Evolutionary conservation across 345 rosid genomes (phyloP).

Genomic region (Camelina hispida): DNA sequence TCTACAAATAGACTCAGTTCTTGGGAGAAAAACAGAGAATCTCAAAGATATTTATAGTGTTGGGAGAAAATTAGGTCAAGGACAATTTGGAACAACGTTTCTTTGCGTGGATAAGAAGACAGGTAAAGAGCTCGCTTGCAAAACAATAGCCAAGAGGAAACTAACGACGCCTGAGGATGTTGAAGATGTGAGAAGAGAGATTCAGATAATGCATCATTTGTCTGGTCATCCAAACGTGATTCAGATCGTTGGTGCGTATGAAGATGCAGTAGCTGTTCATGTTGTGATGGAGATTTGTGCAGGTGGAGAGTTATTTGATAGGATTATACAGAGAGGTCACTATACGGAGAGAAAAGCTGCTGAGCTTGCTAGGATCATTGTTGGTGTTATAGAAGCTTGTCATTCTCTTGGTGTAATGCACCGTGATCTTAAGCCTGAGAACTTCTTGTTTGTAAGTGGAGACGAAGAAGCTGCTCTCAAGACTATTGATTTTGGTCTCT

Average conservation of each 20-base stretch:
- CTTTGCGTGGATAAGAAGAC: conserved; percentile 72
- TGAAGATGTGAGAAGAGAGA: conserved; percentile 94
- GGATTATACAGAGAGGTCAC: conserved; percentile 91
- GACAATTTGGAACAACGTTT: conserved; percentile 95
- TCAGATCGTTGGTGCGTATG: conserved; percentile 79
- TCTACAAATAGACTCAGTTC: conserved; percentile 67
- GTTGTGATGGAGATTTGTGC: conserved; percentile 94
- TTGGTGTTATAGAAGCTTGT: conserved; percentile 86
- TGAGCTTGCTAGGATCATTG: conserved; percentile 78
- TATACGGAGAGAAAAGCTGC: conserved; percentile 86
- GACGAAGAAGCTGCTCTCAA: conserved; percentile 81
- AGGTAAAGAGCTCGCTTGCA: conserved; percentile 77
- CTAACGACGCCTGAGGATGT: conserved; percentile 70
- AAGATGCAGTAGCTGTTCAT: conserved; percentile 89
- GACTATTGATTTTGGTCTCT: conserved; percentile 93
- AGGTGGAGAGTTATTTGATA: conserved; percentile 93
- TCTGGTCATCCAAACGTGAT: conserved; percentile 92
- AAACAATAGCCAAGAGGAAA: conserved; percentile 86
- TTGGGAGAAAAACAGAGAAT: conserved; percentile 83
- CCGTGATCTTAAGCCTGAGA: conserved; percentile 96
- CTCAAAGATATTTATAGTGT: conserved; percentile 76
- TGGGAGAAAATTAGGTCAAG: conserved; percentile 93
- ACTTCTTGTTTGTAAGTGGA: conserved; percentile 73
- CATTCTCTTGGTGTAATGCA: conserved; percentile 99
- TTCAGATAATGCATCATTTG: conserved; percentile 95